Base-by-base conservation (phyloP, 495 filamentous ascomycete species). In the Lophium mytilinum region DNA sequence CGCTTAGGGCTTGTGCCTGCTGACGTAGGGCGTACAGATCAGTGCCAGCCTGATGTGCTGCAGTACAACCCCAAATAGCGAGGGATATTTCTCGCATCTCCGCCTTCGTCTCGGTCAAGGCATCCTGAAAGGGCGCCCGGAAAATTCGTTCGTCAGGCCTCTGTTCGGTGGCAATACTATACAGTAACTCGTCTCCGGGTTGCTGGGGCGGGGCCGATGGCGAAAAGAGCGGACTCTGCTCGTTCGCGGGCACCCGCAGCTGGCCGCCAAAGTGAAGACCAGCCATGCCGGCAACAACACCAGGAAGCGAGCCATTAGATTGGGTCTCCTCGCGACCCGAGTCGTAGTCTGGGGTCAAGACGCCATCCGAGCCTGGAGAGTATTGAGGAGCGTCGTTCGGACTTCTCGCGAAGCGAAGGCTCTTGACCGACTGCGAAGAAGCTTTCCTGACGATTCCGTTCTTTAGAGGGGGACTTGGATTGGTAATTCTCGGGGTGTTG, bases 81-180 rank as follows among this genome's bases (percentile, higher is more conserved):
- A 57, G 49, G 15, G 59, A 57, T 9, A 62, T 42, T 14, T 62
- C 59, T 30, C 52, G 56, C 42, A 62, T 47, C 37, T 62, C 59
- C 24, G 53, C 54, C 54, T 57, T 62, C 1, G 55, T 54, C 4
- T 39, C 17, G n/a, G 18, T 41, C 15, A 62, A 19, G 5, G 50
- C 50, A 14, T 30, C 50, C 50, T 62, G 59, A 21, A 62, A 57
- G 0, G 34, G 9, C 17, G 37, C 9, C 17, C 47, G 12, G 37
- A 62, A 62, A 45, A 56, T 52, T 0, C 21, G 21, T n/a, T 33
- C 48, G 37, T 58, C 42, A 19, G 53, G 52, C 17, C 24, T 18
- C 14, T 37, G 30, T 47, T 61, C 58, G 1, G 53, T 45, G 11
- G 21, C 52, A 36, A 61, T 15, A 36, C 49, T 40, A 41, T 63